Evolutionary conservation across 768 basidiomycete species (phyloP), one percentile per base, ranked within the genome.

Genomic region (Lactarius vividus): DNA sequence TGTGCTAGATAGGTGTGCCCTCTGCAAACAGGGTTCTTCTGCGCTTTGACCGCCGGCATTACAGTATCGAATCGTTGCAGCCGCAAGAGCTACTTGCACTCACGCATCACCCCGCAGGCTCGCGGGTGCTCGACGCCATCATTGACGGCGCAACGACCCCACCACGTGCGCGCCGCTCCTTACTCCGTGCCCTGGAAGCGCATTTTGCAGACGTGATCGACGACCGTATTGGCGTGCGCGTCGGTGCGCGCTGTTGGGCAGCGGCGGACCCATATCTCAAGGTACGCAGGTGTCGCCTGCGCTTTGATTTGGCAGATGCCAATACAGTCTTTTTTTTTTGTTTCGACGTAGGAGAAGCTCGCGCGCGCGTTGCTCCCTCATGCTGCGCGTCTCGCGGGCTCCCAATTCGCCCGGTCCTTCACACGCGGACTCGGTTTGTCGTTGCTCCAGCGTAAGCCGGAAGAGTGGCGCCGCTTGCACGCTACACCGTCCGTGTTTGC

Each of bases 241-340:
- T 98, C 0, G 92, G 85, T 5, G 96, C 96, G 72, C 86, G 89
- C n/a, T 92, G 90, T 70, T 98, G 94, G 94, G 85, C 83, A 1
- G 86, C 84, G 67, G 88, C 91, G n/a, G 97, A 99, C 77, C 88
- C 92, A 1, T 98, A 91, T 76, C 83, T 97, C 69, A 95, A 91
- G 80, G 94, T 95, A 67, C 28, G 81, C 73, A 23, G 6, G 23
- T 11, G 37, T 46, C 31, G 28, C 18, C 57, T 40, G 39, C 7
- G 10, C 16, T 60, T 26, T 15, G 9, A 10, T 7, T 31, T n/a
- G 42, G 39, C 5, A 55, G 13, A 7, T 7, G 23, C 49, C 13
- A 5, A 52, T 15, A 6, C 23, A 23, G 23, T 6, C 26, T 0
- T 52, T 52, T 52, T 52, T 15, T n/a, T 52, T 9, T 42, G 10